phyloP scores from a whole-genome alignment of 31 red algal species.

The Bonnemaisonia californica region DNA sequence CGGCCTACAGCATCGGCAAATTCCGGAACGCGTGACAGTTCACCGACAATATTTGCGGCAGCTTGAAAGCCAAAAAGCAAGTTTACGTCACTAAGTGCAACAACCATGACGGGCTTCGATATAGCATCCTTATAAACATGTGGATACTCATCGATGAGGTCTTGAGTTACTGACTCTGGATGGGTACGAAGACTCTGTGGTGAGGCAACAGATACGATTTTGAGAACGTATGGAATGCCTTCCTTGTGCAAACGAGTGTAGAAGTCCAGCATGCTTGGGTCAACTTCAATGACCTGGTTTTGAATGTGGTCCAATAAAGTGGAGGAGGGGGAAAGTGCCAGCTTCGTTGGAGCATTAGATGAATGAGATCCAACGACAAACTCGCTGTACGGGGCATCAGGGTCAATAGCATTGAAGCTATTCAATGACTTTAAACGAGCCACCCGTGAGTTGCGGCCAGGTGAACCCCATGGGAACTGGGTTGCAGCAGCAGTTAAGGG shows the following conservation, averaged over 20 bases:
- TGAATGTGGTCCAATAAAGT: slow-evolving; percentile 47
- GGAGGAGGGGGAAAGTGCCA: slow-evolving; percentile 31
- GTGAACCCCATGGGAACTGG: slow-evolving; percentile 33
- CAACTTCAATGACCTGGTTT: slow-evolving; percentile 64
- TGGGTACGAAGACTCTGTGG: slow-evolving; percentile 50
- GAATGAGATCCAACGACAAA: slow-evolving; percentile 47
- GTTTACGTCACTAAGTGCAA: slow-evolving; percentile 41
- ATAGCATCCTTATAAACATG: neutral
- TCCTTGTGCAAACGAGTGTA: slow-evolving; percentile 44
- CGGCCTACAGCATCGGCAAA: slow-evolving; percentile 47
- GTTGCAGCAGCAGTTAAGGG: slow-evolving; percentile 32
- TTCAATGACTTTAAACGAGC: slow-evolving; percentile 39
- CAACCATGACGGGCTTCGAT: slow-evolving; percentile 43
- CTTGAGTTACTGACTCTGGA: slow-evolving; percentile 10
- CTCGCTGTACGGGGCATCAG: slow-evolving; percentile 55
- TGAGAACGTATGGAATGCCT: slow-evolving; percentile 57
- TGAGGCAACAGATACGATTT: slow-evolving; percentile 48
- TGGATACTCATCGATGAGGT: slow-evolving; percentile 10
- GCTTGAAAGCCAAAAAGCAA: slow-evolving; percentile 59
- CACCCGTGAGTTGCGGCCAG: slow-evolving; percentile 15
- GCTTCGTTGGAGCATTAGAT: neutral
- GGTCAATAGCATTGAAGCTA: slow-evolving; percentile 23
- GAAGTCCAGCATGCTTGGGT: slow-evolving; percentile 43
- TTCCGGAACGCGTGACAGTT: slow-evolving; percentile 59
- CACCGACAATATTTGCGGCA: slow-evolving; percentile 29